Conservation (phyloP, 495 filamentous ascomycete species). For the Pseudotulostoma volvatum region DNA sequence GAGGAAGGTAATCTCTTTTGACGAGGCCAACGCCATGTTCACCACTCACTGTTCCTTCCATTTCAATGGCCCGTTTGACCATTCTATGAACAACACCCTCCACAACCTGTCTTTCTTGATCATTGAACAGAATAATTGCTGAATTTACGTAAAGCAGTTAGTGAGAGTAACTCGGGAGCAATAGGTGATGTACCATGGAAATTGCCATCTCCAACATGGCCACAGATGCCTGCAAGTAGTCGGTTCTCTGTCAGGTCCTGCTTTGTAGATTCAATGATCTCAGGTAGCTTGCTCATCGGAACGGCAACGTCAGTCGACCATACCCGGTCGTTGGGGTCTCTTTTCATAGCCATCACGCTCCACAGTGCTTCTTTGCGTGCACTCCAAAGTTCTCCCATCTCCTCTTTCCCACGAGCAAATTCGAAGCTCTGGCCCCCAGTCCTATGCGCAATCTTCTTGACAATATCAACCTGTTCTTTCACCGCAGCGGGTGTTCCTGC, state of each 20-base stretch:
- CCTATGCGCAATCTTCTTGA: constrained; percentile 36
- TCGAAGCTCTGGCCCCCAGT: constrained; percentile 38
- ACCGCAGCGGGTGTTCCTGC: constrained; percentile 39
- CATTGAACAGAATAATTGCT: constrained; percentile 42
- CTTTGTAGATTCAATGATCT: constrained; percentile 48
- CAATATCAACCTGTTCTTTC: constrained; percentile 43
- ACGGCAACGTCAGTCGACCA: constrained; percentile 55
- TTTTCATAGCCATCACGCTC: constrained; percentile 42
- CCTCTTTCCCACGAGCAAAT: constrained; percentile 38
- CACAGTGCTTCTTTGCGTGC: constrained; percentile 45
- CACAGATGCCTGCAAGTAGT: constrained; percentile 42
- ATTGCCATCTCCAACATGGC: constrained; percentile 55
- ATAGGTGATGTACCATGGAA: constrained; percentile 34
- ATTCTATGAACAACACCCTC: constrained; percentile 40
- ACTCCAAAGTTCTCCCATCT: constrained; percentile 44
- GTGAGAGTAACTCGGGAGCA: too few relatives aligned
- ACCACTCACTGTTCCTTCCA: constrained; percentile 49
- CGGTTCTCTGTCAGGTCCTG: constrained; percentile 38
- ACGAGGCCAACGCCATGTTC: constrained; percentile 48
- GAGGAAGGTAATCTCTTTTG: constrained; percentile 42
- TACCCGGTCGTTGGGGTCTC: constrained; percentile 38
- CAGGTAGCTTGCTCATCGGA: constrained; percentile 42
- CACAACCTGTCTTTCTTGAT: constrained; percentile 32
- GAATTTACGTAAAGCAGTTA: neutral
- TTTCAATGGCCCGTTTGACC: constrained; percentile 45